Percentiles rank a stretch among this genome's conserved stretches.
Evolutionary conservation across 1,284 basidiomycete species (phyloP).

Genomic region (Tranzscheliella williamsii): DNA sequence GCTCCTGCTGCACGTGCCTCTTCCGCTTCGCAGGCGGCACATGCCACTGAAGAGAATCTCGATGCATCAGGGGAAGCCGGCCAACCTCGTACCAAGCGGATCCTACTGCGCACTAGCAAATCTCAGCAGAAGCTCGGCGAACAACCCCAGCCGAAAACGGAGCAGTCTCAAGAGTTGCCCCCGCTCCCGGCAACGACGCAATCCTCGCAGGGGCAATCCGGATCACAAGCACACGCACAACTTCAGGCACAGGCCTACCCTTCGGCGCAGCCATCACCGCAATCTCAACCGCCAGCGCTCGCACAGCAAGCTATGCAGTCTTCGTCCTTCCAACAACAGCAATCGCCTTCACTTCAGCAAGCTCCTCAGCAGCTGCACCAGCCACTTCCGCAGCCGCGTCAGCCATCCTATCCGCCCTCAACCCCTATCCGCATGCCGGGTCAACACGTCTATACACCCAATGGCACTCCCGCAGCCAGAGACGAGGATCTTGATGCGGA

Average conservation of each 20-base stretch:
- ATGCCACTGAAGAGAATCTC: not conserved
- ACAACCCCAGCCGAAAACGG: too few relatives aligned
- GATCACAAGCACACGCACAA: too few relatives aligned
- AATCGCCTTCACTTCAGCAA: not conserved
- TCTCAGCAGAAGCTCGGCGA: slow-evolving; percentile 29
- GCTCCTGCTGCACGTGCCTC: slow-evolving; percentile 2
- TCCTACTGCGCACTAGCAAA: slow-evolving; percentile 19
- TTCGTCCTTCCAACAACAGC: not conserved
- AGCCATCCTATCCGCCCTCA: not conserved
- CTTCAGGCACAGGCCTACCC: not conserved
- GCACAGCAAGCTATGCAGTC: not conserved
- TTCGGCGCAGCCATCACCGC: not conserved
- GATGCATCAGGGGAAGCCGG: slow-evolving; percentile 6
- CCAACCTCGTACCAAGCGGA: slow-evolving; percentile 21
- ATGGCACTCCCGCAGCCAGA: too few relatives aligned
- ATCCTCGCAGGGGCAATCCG: not conserved
- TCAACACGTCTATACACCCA: slow-evolving; percentile 19
- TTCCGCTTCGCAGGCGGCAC: not conserved
- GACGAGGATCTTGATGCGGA: slow-evolving; percentile 32
- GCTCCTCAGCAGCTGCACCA: not conserved
- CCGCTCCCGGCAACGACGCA: not conserved
- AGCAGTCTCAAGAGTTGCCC: not conserved
- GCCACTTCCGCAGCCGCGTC: not conserved
- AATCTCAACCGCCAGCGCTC: not conserved
- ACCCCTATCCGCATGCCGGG: slow-evolving; percentile 2